Conservation (phyloP, 768 basidiomycete genomes). For the Tulasnella sp. region DNA sequence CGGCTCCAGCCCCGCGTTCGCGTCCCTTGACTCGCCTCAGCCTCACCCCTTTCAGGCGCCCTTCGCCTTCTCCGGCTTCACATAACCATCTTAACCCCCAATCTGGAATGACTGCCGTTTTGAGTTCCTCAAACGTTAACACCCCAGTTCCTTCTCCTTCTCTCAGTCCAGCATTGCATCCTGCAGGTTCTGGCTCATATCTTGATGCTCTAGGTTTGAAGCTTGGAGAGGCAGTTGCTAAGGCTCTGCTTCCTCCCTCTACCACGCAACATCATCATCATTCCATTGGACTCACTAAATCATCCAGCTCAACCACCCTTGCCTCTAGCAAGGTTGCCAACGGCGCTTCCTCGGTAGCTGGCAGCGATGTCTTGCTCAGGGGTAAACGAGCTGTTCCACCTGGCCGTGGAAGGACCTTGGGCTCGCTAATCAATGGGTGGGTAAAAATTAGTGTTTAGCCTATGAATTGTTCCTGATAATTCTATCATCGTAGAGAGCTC, state of each 20-base stretch:
- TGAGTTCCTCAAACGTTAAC: no score
- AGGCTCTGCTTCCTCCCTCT: conserved; percentile 52
- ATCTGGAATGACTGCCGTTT: not conserved
- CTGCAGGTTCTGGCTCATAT: conserved; percentile 67
- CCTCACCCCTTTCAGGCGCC: conserved; percentile 44
- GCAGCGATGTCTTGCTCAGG: conserved; percentile 38
- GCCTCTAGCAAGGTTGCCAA: not conserved
- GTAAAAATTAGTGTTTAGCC: conserved; percentile 24
- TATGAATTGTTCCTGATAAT: conserved; percentile 17
- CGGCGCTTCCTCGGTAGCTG: not conserved
- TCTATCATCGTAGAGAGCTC: conserved; percentile 43
- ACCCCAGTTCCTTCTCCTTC: conserved; percentile 12
- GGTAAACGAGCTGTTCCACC: conserved; percentile 62
- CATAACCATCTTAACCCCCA: conserved; percentile 2
- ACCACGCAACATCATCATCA: conserved; percentile 31
- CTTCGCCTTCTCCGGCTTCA: conserved; percentile 34
- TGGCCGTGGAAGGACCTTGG: conserved; percentile 56
- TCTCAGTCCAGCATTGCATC: conserved; percentile 28
- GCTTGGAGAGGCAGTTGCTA: conserved; percentile 70
- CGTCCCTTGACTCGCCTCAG: conserved; percentile 45
- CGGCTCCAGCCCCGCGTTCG: not conserved
- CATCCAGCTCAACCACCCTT: not conserved
- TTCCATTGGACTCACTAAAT: no score
- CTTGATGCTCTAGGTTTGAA: conserved; percentile 62
- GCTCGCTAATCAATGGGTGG: conserved; percentile 56